Percentiles rank a stretch among this genome's conserved stretches.
Conservation (phyloP, 1,284 basidiomycete species). For the Thelephora terrestris region DNA sequence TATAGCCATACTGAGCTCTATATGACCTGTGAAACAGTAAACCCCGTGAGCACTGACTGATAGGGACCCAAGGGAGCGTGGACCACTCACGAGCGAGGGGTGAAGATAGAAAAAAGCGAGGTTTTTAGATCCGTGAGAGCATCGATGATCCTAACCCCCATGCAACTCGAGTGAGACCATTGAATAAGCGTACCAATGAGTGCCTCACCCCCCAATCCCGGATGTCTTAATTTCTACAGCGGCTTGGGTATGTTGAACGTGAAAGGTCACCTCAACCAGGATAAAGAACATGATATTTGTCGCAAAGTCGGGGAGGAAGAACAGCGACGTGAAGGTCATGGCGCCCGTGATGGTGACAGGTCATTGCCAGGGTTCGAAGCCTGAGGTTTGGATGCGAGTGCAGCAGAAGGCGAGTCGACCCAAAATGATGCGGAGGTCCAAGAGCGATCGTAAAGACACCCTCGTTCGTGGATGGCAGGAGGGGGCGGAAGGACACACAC, state of each 20-base stretch:
- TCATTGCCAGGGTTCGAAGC: slow-evolving; percentile 35
- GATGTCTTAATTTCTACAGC: slow-evolving; percentile 67
- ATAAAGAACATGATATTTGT: slow-evolving; percentile 66
- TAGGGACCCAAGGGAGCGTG: neutral
- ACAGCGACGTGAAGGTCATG: slow-evolving; percentile 28
- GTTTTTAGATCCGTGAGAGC: slow-evolving; percentile 62
- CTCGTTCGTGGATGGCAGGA: too few species aligned
- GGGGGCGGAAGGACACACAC: too few species aligned
- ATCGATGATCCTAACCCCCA: slow-evolving; percentile 46
- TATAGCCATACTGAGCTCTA: slow-evolving; percentile 21
- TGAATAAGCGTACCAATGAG: slow-evolving; percentile 2
- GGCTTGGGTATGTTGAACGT: slow-evolving; percentile 67
- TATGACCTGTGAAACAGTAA: slow-evolving; percentile 11
- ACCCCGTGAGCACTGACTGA: neutral
- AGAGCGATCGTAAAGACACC: too few species aligned
- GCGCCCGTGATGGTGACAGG: slow-evolving; percentile 37
- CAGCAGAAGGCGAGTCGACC: slow-evolving; percentile 36
- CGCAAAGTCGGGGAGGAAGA: slow-evolving; percentile 65
- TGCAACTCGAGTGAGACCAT: neutral
- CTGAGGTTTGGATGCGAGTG: slow-evolving; percentile 24
- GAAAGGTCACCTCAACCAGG: slow-evolving; percentile 48
- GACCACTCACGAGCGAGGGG: slow-evolving; percentile 28
- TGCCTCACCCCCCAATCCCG: slow-evolving; percentile 66
- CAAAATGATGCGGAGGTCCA: slow-evolving; percentile 34
- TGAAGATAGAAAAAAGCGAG: slow-evolving; percentile 63